Evolutionary conservation across 1,139 yeast genomes (phyloP), one percentile per base, ranked within the genome.

Genomic region (Saccharomyces hybrid): DNA sequence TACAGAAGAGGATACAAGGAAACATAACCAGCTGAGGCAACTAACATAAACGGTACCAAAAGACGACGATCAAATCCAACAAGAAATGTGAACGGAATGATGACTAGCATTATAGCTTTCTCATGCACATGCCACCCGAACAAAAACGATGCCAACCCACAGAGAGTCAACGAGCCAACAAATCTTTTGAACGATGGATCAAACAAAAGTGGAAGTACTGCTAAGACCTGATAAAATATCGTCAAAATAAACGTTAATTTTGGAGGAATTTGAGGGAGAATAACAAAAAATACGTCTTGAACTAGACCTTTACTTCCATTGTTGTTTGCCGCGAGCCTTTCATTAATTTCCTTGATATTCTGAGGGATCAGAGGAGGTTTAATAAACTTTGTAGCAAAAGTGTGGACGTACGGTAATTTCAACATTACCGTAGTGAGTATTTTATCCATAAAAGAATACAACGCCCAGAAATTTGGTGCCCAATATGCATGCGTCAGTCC

Each of bases 111-210:
- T 46, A 93, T 83, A 0, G 99, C 99, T 77, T 93, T 93, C 71
- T 91, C 99, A 72, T 93, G 99, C 27, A 93, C 99, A 69, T 93
- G 99, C 98, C 98, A 93, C 5, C 99, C 99, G 72, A 93, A 93
- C 54, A 93, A 73, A 67, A 88, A 93, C 4, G 97, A 87, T 0
- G 97, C 84, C 72, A 81, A 89, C 1, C 95, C 99, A 73, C 98
- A 93, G 52, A 91, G 76, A 0, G 97, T 85, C 61, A 93, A 73
- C 0, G 95, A 81, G 0, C 96, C 97, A 41, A 91, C 70, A 63
- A 93, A 93, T 60, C 95, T 77, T 60, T 83, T 82, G 69, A 78
- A 87, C 1, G 84, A 83, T 2, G 97, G 97, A 64, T 82, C 83
- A 44, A 86, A 65, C 54, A 89, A 77, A 28, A 93, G 73, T 2